Conservation (phyloP, 2,329 filamentous ascomycete species). For the Verticillium nonalfalfae region DNA sequence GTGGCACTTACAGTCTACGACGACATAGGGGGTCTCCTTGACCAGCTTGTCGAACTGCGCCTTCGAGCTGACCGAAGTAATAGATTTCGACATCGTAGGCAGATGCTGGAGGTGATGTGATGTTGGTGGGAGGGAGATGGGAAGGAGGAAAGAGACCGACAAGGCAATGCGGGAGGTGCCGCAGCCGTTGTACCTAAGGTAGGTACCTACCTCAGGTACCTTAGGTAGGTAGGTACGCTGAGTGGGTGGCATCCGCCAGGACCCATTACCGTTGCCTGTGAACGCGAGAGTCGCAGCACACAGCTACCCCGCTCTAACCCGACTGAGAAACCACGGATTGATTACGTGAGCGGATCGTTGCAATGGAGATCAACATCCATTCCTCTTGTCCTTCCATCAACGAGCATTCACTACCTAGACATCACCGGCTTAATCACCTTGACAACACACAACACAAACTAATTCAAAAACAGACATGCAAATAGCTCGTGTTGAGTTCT, state of each 20-base stretch:
- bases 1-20: constrained; percentile 73
- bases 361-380: neutral
- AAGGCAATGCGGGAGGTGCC: constrained; percentile 45
- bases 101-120: neutral
- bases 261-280: neutral
- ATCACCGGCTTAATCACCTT: too few species aligned
- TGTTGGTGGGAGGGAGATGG: neutral
- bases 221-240: too few species aligned
- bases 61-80: constrained; percentile 32
- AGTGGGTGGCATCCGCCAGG: constrained; percentile 15
- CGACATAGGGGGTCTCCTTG: constrained; percentile 68
- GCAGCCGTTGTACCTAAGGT: constrained; percentile 36
- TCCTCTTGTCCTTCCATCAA: too few species aligned
- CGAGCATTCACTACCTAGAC: too few species aligned
- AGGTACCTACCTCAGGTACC: too few species aligned
- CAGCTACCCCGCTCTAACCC: neutral
- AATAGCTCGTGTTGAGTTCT: too few species aligned
- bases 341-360: neutral
- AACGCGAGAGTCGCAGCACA: neutral
- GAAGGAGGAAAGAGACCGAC: constrained; percentile 31
- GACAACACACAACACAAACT: too few species aligned
- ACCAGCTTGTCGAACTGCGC: constrained; percentile 64
- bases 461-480: too few species aligned
- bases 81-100: constrained; percentile 1
- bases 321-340: neutral